Percentiles rank a stretch among this genome's conserved stretches.
These are phyloP conservation scores for Skeletonema tropicum DNA, from an alignment of 108 stramenopile species.

Conservation along the genomic window DNA sequence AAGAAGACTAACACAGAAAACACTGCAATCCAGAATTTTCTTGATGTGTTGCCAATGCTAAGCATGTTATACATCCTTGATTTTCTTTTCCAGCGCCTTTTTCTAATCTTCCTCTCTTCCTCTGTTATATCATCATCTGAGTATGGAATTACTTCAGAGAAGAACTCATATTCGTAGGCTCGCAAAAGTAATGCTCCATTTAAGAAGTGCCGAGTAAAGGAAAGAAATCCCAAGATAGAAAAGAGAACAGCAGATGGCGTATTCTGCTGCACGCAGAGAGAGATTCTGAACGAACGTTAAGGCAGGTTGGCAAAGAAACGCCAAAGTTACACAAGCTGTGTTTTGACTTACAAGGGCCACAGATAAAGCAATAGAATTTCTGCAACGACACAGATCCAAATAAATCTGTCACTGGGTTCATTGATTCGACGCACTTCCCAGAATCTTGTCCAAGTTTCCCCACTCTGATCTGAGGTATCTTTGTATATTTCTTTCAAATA, in stretches of 20 bases:
- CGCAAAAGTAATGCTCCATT: slow-evolving; percentile 32
- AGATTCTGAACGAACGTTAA: slow-evolving; percentile 15
- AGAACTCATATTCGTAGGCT: slow-evolving; percentile 20
- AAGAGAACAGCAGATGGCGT: slow-evolving; percentile 29
- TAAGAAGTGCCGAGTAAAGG: slow-evolving; percentile 31
- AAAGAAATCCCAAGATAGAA: slow-evolving; percentile 31
- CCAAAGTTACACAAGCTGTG: neutral
- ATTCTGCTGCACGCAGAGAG: slow-evolving; percentile 25
- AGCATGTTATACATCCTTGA: slow-evolving; percentile 29
- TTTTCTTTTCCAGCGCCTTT: slow-evolving; percentile 26
- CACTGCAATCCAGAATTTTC: slow-evolving; percentile 25
- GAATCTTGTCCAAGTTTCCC: slow-evolving; percentile 12
- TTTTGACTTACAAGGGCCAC: slow-evolving; percentile 27
- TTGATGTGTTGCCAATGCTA: slow-evolving; percentile 22
- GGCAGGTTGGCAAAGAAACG: slow-evolving; percentile 20
- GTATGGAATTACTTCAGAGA: slow-evolving; percentile 4
- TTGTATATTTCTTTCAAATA: slow-evolving; percentile 7
- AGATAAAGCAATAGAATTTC: slow-evolving; percentile 53
- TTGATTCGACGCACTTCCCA: slow-evolving; percentile 40
- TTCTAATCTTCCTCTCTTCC: neutral
- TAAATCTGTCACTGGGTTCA: slow-evolving; percentile 32
- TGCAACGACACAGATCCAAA: slow-evolving; percentile 42
- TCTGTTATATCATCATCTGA: neutral
- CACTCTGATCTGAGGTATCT: slow-evolving; percentile 16
- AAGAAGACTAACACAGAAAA: slow-evolving; percentile 19